These are phyloP conservation scores for Monosporascus sp. DNA, from an alignment of 2,329 filamentous ascomycete genomes.

Conservation along the genomic window DNA sequence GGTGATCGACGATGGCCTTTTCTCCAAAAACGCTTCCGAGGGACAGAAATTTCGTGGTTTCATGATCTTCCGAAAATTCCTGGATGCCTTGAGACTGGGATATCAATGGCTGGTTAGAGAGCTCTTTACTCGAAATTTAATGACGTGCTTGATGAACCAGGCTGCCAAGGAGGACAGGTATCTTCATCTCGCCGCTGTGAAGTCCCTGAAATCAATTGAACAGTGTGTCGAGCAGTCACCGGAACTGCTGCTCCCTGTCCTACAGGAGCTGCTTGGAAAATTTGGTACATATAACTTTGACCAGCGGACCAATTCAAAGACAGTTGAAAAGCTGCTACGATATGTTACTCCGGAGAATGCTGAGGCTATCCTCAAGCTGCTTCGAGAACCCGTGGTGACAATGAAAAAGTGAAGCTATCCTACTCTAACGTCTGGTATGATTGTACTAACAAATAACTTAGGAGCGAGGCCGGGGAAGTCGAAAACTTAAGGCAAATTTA, in stretches of 20 bases:
- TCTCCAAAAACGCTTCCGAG: conserved; percentile 74
- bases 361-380: conserved; percentile 43
- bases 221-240: conserved; percentile 57
- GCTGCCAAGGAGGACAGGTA: conserved; percentile 72
- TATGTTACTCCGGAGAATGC: conserved; percentile 53
- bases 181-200: conserved; percentile 72
- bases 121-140: conserved; percentile 79
- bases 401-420: conserved; percentile 25
- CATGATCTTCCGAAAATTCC: conserved; percentile 73
- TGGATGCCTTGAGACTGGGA: conserved; percentile 46
- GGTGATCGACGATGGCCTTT: conserved; percentile 81
- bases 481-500: conserved; percentile 45
- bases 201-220: conserved; percentile 68
- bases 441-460: conserved; percentile 24
- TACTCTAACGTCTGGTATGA: conserved; percentile 9
- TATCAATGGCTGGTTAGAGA: conserved; percentile 44
- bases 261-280: conserved; percentile 64
- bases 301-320: conserved; percentile 78
- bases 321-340: conserved; percentile 68
- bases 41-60: conserved; percentile 92
- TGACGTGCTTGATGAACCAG: conserved; percentile 78
- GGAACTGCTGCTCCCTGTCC: conserved; percentile 52
- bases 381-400: conserved; percentile 38
- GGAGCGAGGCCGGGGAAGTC: conserved; percentile 24
- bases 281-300: conserved; percentile 77